Evolutionary conservation across 2,329 filamentous ascomycete genomes (phyloP).

Genomic region (Microsporum ferrugineum): DNA sequence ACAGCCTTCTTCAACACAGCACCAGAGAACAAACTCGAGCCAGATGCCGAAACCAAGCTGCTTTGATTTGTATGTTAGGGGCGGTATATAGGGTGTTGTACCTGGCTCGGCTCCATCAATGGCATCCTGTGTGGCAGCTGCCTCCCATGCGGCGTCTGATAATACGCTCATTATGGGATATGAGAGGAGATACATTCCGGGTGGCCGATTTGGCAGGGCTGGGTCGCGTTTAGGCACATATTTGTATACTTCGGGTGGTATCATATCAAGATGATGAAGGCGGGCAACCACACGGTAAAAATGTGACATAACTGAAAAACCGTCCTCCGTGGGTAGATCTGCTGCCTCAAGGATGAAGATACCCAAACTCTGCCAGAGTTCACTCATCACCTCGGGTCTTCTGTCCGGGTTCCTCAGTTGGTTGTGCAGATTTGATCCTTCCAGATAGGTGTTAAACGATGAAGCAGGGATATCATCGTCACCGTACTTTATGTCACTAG

Average conservation of each 20-base stretch:
- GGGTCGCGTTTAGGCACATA: conserved; percentile 22
- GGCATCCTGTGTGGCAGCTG: conserved; percentile 30
- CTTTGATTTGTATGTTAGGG: conserved; percentile 22
- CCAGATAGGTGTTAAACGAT: conserved; percentile 11
- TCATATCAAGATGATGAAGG: conserved; percentile 34
- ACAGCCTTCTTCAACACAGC: conserved; percentile 38
- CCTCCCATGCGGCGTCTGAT: conserved; percentile 37
- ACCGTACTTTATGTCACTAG: not conserved
- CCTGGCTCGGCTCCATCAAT: conserved; percentile 26
- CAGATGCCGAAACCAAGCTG: conserved; percentile 38
- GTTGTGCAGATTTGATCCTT: conserved; percentile 10
- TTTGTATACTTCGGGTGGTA: conserved; percentile 36
- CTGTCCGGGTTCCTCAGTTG: conserved; percentile 10
- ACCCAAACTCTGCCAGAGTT: conserved; percentile 32
- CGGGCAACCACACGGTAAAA: conserved; percentile 36
- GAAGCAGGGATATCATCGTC: conserved; percentile 1
- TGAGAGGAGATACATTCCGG: conserved; percentile 34
- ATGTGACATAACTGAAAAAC: conserved; percentile 32
- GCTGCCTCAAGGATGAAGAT: conserved; percentile 33
- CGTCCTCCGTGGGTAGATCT: conserved; percentile 25
- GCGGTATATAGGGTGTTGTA: conserved; percentile 23
- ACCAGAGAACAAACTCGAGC: conserved; percentile 42
- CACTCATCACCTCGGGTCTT: conserved; percentile 21
- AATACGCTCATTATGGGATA: conserved; percentile 37
- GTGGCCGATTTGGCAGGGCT: conserved; percentile 27